phyloP scores from a whole-genome alignment of 179 eudicot genomes.

The Gypsophila paniculata region DNA sequence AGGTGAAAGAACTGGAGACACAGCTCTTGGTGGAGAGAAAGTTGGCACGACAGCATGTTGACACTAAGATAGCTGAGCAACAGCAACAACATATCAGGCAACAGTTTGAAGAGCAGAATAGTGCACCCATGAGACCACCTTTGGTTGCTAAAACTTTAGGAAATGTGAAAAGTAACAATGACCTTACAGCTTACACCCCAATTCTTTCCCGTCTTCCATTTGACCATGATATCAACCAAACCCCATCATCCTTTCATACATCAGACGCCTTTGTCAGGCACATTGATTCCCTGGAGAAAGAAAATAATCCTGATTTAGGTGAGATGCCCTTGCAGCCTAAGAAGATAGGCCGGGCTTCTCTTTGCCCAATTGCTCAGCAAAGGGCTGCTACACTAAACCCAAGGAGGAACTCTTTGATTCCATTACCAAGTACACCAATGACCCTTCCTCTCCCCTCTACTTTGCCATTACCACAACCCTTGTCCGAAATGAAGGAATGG shows the following conservation, averaged over 20 bases:
- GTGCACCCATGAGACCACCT: constrained; percentile 46
- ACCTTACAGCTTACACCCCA: constrained; percentile 29
- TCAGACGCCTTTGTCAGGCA: constrained; percentile 27
- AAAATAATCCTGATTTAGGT: constrained; percentile 57
- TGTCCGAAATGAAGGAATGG: constrained; percentile 34
- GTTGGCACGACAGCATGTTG: constrained; percentile 90
- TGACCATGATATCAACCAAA: constrained; percentile 39
- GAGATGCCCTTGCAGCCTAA: constrained; percentile 41
- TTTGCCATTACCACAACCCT: constrained; percentile 44
- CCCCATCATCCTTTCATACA: constrained; percentile 29
- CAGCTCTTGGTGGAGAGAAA: constrained; percentile 83
- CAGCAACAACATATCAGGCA: constrained; percentile 44
- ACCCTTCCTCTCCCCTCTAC: constrained; percentile 30
- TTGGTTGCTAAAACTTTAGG: constrained; percentile 45
- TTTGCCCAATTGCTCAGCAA: constrained; percentile 49
- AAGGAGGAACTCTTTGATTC: constrained; percentile 68
- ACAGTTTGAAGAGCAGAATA: constrained; percentile 46
- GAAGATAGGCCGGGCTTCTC: constrained; percentile 59
- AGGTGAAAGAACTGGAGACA: constrained; percentile 87
- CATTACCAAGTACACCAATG: constrained; percentile 46
- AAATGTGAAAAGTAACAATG: constrained; percentile 30
- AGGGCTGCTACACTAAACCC: constrained; percentile 37
- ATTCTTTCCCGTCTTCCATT: constrained; percentile 31
- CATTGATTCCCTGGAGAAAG: constrained; percentile 50
- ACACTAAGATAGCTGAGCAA: constrained; percentile 67